Conservation (phyloP, 805 yeast species). For the Sungouiozyma intestinalis region DNA sequence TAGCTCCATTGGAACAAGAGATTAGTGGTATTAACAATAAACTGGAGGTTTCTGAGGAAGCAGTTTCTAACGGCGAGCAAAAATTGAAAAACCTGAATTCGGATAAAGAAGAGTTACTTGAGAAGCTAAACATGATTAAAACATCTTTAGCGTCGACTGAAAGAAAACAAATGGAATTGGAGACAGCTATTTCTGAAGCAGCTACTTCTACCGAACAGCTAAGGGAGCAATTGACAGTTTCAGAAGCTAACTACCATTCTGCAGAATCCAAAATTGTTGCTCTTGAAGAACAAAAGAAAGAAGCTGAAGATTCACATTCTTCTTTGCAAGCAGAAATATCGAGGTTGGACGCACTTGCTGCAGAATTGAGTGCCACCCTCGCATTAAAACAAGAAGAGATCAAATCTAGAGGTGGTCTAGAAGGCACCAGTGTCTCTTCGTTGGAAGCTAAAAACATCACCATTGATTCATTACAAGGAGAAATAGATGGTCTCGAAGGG, state of each 20-base stretch:
- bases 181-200: constrained; percentile 2
- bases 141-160: constrained; percentile 2
- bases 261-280: constrained; percentile 53
- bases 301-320: constrained; percentile 54
- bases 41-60: neutral
- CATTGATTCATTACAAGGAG: constrained; percentile 33
- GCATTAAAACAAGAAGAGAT: constrained; percentile 42
- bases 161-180: constrained; percentile 1
- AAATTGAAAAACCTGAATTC: constrained; percentile 1
- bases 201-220: constrained; percentile 37
- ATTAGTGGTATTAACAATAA: neutral
- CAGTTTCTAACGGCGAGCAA: neutral
- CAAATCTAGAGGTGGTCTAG: constrained; percentile 48
- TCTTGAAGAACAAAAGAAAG: constrained; percentile 50
- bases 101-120: constrained; percentile 1
- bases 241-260: constrained; percentile 71
- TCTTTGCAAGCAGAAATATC: constrained; percentile 58
- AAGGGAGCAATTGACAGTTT: constrained; percentile 58
- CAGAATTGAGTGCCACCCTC: constrained; percentile 46
- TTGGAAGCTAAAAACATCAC: constrained; percentile 48
- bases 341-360: constrained; percentile 55
- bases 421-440: constrained; percentile 29
- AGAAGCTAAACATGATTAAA: constrained; percentile 2
- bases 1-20: constrained; percentile 27
- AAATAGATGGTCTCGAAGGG: constrained; percentile 27